Evolutionary conservation across 2,329 filamentous ascomycete species (phyloP).

Genomic region (Ophiocordyceps australis): DNA sequence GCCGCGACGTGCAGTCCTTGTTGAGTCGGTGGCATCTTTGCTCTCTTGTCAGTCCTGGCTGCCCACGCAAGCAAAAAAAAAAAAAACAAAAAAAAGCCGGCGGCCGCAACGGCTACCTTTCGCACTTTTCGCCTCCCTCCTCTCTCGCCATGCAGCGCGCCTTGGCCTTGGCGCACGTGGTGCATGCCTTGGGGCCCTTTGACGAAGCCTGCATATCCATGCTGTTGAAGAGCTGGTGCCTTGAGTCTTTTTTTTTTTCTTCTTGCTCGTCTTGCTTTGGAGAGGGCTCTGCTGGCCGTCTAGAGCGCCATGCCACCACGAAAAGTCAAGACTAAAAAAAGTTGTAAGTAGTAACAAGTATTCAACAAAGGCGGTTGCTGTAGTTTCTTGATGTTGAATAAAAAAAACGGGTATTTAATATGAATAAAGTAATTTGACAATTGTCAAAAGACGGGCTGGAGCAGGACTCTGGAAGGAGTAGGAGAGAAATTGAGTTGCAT

Average conservation of each 20-base stretch:
- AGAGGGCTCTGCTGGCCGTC: background rate
- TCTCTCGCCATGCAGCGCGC: conserved; percentile 27
- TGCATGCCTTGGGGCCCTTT: conserved; percentile 29
- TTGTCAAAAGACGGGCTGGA: too few species aligned
- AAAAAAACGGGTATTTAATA: too few species aligned
- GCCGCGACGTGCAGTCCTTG: conserved; percentile 27
- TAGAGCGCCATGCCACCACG: background rate
- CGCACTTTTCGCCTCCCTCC: conserved; percentile 20
- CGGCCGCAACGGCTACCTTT: conserved; percentile 17
- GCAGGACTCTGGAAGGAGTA: too few species aligned
- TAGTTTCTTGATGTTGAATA: too few species aligned
- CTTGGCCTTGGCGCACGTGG: conserved; percentile 32
- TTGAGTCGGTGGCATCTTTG: conserved; percentile 26
- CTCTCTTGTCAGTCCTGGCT: too few species aligned
- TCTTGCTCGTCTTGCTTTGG: too few species aligned
- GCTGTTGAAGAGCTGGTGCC: background rate
- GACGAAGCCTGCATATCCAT: conserved; percentile 9
- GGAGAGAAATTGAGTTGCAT: too few species aligned
- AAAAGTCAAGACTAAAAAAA: too few species aligned
- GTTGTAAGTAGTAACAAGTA: too few species aligned
- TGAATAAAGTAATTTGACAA: too few species aligned
- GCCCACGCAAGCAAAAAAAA: background rate
- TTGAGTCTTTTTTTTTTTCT: too few species aligned
- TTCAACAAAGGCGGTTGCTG: too few species aligned
- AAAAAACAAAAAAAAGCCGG: background rate